Conservation (phyloP, 805 yeast species). For the Kluyveromyces lactis region DNA sequence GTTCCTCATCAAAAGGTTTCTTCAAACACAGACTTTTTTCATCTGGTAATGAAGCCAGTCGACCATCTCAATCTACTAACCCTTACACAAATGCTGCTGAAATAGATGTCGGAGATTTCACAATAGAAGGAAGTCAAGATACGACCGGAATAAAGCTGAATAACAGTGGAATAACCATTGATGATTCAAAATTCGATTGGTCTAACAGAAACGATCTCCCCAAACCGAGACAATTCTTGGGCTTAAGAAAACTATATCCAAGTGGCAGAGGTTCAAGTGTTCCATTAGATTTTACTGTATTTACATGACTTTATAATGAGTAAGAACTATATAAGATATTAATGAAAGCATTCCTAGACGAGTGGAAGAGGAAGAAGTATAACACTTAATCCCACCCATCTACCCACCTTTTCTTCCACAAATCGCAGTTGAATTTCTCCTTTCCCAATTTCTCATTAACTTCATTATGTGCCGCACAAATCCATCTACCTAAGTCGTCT, state of each 20-base stretch:
- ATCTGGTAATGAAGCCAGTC: constrained; percentile 22
- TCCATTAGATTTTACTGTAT: constrained; percentile 56
- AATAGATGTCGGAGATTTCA: constrained; percentile 17
- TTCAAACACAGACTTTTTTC: constrained; percentile 25
- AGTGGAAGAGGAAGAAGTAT: no score
- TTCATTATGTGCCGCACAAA: constrained; percentile 90
- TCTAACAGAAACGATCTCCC: constrained; percentile 64
- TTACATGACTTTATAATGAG: constrained; percentile 8
- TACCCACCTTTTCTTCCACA: constrained; percentile 92
- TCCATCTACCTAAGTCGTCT: constrained; percentile 81
- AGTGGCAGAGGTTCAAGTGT: constrained; percentile 93
- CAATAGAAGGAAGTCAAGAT: constrained; percentile 20
- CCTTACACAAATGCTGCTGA: constrained; percentile 19
- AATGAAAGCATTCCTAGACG: no score
- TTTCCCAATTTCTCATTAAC: constrained; percentile 87
- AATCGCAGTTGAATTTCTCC: constrained; percentile 73
- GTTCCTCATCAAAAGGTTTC: constrained; percentile 4
- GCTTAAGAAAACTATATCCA: constrained; percentile 73
- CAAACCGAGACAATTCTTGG: constrained; percentile 74
- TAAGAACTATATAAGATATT: neutral
- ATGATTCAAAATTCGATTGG: constrained; percentile 66
- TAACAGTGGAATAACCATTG: constrained; percentile 39
- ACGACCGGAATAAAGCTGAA: constrained; percentile 23
- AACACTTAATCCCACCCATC: constrained; percentile 81
- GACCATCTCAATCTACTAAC: constrained; percentile 16